Evolutionary conservation across 805 yeast genomes (phyloP).

Genomic region (Cyberlindnera americana): DNA sequence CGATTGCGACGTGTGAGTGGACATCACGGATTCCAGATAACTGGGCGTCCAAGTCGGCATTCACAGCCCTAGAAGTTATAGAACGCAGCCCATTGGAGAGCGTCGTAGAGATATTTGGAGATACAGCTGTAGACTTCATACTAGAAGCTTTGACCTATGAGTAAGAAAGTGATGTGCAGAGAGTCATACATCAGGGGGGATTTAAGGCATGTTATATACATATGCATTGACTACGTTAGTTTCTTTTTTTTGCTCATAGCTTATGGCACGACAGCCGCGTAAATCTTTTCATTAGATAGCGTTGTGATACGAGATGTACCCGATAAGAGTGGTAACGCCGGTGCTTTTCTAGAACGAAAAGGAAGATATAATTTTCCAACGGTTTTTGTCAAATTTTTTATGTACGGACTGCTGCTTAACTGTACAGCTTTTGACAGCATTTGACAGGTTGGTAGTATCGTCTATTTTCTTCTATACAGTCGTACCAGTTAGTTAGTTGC

Average conservation of each 20-base stretch:
- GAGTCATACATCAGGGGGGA: no score
- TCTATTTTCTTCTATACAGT: no score
- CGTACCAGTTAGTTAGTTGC: no score
- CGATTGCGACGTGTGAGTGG: slow-evolving; percentile 19
- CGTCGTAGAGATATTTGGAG: background rate
- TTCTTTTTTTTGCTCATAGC: no score
- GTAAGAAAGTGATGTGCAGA: background rate
- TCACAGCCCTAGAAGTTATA: background rate
- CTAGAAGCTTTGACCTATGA: background rate
- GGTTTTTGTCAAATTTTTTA: background rate
- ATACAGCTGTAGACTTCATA: background rate
- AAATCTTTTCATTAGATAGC: no score
- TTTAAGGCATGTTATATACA: no score
- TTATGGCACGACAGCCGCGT: background rate
- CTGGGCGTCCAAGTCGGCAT: slow-evolving; percentile 1
- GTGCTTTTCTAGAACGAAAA: background rate
- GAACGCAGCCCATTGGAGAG: slow-evolving; percentile 1
- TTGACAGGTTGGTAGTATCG: no score
- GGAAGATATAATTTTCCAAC: background rate
- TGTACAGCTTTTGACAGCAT: background rate
- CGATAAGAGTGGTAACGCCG: background rate
- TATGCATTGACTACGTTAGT: no score
- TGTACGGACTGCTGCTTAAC: background rate
- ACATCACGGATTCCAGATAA: slow-evolving; percentile 9
- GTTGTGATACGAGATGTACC: background rate